These are phyloP conservation scores for Rhodamnia rubescens DNA, from an alignment of 345 rosid genomes.

Conservation along the genomic window DNA sequence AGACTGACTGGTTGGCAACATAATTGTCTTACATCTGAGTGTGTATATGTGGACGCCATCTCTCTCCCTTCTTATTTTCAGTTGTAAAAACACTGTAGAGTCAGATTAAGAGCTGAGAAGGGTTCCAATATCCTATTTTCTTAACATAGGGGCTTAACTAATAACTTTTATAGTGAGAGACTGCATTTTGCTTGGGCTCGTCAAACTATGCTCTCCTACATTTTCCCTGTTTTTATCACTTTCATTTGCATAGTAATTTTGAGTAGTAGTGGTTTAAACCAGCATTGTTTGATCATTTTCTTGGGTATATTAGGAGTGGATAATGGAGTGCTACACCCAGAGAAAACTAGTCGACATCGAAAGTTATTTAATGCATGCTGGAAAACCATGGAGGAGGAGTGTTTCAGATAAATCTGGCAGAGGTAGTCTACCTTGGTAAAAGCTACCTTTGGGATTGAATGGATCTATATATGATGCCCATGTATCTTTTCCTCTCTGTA, in stretches of 20 bases:
- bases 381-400: conserved; percentile 74
- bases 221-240: neutral
- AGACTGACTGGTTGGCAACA: neutral
- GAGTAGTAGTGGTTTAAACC: neutral
- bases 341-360: conserved; percentile 75
- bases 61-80: neutral
- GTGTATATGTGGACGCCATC: neutral
- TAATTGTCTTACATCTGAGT: neutral
- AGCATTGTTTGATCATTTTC: neutral
- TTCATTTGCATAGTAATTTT: neutral
- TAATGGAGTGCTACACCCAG: conserved; percentile 52
- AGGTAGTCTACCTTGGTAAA: conserved; percentile 19
- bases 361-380: conserved; percentile 70
- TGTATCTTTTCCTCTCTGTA: neutral
- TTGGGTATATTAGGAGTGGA: conserved; percentile 54
- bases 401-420: conserved; percentile 8
- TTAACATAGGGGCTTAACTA: neutral
- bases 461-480: neutral
- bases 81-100: neutral
- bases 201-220: neutral
- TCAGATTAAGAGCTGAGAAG: neutral
- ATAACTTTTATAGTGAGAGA: neutral
- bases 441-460: neutral
- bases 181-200: neutral
- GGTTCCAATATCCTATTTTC: neutral